Evolutionary conservation across 352 stramenopile species (phyloP), one percentile per base, ranked within the genome.

Genomic region (Phytophthora pini): DNA sequence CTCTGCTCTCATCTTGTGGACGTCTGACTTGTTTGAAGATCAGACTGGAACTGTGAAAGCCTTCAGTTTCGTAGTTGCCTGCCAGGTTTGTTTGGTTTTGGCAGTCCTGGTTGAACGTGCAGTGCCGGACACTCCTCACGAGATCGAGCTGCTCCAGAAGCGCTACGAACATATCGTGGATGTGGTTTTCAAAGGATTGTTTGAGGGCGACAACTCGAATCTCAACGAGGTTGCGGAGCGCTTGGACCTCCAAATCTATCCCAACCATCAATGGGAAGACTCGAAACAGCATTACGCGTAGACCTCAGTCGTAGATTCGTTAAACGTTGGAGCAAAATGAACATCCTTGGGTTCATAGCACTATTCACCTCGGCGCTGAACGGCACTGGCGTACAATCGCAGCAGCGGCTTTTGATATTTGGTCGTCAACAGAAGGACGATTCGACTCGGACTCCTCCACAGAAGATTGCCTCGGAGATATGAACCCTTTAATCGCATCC

Each of bases 131-230:
- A 78, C 80, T 13, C 84, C 84, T 17, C 60, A 75, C 20, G 74
- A 89, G 39, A 74, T 95, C 15, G 64, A 74, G 51, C 52, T 82
- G 57, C 69, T 95, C 12, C 68, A 79, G 64, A 52, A 82, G 41
- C 84, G 87, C 46, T 82, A 80, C 56, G 78, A 92, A n/a, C 68
- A 93, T 59, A 88, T 95, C 43, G 80, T 91, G 41, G 82, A 82
- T 51, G 80, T 83, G 8, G 84, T 95, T 9, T 95, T 95, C 58
- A 88, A 90, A 53, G 84, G 84, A 29, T 51, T 92, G 53, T 75
- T 72, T 68, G 81, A 82, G 32, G 83, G 82, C 20, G 81, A 92
- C 66, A 72, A 80, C 52, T 89, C 84, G n/a, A 64, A 81, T 17
- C 61, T 93, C n/a, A 76, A 77, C 26, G 84, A 95, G 65, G 85